Evolutionary conservation across 2,329 filamentous ascomycete species (phyloP).

Genomic region (Aspergillus alliaceus): DNA sequence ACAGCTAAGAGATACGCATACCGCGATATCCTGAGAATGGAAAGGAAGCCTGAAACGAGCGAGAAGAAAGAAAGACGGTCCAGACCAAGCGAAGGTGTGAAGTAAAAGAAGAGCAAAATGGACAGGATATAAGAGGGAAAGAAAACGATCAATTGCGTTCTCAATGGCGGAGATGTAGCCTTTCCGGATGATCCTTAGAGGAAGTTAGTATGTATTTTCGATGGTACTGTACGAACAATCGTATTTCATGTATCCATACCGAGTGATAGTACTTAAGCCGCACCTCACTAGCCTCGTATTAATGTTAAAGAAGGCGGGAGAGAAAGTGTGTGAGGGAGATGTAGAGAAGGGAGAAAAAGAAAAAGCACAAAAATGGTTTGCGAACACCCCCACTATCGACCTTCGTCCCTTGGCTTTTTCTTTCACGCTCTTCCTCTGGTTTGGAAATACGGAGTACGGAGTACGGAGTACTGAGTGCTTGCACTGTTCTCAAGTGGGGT

Average conservation of each 20-base stretch:
- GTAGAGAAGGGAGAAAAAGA: neutral
- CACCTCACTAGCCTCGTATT: constrained; percentile 2
- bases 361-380: neutral
- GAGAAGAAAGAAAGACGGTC: neutral
- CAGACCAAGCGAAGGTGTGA: neutral
- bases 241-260: neutral
- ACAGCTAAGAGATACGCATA: neutral
- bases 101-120: neutral
- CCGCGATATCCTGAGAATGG: neutral
- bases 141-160: neutral
- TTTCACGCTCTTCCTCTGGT: no score
- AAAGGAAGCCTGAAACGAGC: neutral
- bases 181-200: neutral
- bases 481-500: neutral
- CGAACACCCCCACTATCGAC: neutral
- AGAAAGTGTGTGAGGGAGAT: neutral
- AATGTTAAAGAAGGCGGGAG: neutral
- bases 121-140: neutral
- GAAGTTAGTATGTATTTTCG: neutral
- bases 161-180: neutral
- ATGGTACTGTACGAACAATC: neutral
- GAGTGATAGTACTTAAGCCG: neutral
- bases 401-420: neutral
- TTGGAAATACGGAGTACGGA: no score
- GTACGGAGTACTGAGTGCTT: no score